Evolutionary conservation across 305 asterid species (phyloP), one percentile per base, ranked within the genome.

Genomic region (Salvia sclarea): DNA sequence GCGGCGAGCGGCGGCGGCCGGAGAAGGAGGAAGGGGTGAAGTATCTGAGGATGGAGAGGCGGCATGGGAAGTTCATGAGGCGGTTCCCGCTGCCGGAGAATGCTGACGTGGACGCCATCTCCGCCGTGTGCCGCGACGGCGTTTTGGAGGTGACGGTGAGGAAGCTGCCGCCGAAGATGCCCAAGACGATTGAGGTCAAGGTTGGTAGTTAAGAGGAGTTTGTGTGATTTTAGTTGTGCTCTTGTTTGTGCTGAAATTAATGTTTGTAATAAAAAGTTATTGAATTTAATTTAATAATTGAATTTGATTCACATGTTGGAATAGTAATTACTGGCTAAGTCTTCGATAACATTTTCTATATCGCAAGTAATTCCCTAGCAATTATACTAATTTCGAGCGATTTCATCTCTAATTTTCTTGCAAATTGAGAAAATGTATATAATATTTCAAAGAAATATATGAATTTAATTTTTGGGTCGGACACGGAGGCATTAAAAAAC

Each of bases 111-210:
- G 79, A 78, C 31, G 43, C 57, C 3, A 78, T 87, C 14, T 59
- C 88, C 20, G 93, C 90, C 0, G 81, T 75, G 52, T 81, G 87
- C 37, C 74, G 66, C 61, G 88, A 84, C 64, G 94, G 90, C 0
- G 83, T 82, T 5, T 48, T 87, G 67, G 74, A 67, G n/a, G 93
- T 84, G 4, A 83, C 83, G 17, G 81, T 87, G 13, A 21, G 76
- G 79, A 87, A 84, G 68, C 11, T 79, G 75, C 88, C 88, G 14
- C 86, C 89, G n/a, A 85, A 81, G 84, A 80, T 56, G 73, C 75
- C 83, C 0, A 86, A 59, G 79, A 78, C 77, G 0, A 72, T 86
- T 45, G 80, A 82, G 41, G 93, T 84, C 4, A 77, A 73, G 69
- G 44, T 75, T 11, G 89, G 64, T 2, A 16, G 57, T 5, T 49